Evolutionary conservation across 371 early-diverging fungal genomes (phyloP), one percentile per base, ranked within the genome.

Genomic region (Rhizopus arrhizus): DNA sequence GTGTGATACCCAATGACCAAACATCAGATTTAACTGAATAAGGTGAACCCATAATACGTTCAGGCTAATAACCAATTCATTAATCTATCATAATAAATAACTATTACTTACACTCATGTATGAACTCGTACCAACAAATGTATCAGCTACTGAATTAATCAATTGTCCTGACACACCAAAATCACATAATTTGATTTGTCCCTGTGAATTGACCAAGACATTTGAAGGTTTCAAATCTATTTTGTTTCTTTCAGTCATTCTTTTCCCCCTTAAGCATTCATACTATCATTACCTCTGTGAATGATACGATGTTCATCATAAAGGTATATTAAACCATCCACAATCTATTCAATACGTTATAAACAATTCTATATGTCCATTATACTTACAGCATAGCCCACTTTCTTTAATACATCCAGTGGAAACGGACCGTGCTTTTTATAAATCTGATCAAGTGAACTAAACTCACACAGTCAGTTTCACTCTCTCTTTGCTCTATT

Each of bases 21-120:
- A 95, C 91, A 72, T 98, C 98, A 13, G 94, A 94, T 66, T 92
- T 90, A 47, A 94, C 92, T 15, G 95, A 87, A 74, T 97, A 96
- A 53, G 86, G 84, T 58, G 85, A 87, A 51, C 96, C 97, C 69
- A 92, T 87, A 62, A 98, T 97, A 56, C 99, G 88, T 73, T 98
- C 99, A 51, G 98, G 98, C 92, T 93, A 78, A 33, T 41, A 13
- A 51, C 13, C 15, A 13, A 16, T 11, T 32, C 13, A 4, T 15
- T 8, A 32, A 29, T 56, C 35, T 1, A 10, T 3, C 31, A 22
- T 32, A 12, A 12, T 16, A 48, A 16, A 51, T 22, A 2, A 22
- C 22, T 5, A n/a, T 3, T 3, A 85, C 88, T 77, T 81, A 92
- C 93, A 75, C 91, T 89, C 92, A 95, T 92, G 73, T 95, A 95